Evolutionary conservation across 805 yeast genomes (phyloP).

Genomic region (Schwanniomyces occidentalis): DNA sequence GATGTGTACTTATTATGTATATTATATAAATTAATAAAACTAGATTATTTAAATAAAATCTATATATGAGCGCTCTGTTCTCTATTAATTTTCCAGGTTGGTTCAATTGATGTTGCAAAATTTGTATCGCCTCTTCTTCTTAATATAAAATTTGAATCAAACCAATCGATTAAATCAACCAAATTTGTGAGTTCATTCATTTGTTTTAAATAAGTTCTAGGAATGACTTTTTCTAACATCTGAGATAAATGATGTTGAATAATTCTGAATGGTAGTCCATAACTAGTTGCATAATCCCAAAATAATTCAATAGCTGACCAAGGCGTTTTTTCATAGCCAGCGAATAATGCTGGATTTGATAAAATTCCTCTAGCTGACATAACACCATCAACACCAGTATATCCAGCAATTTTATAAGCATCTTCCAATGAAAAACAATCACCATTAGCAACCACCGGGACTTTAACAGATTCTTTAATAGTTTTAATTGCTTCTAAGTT

Average conservation of each 20-base stretch:
- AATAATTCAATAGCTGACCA: constrained; percentile 89
- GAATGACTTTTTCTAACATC: constrained; percentile 65
- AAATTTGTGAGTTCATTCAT: constrained; percentile 63
- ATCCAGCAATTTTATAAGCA: constrained; percentile 57
- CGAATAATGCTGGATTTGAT: constrained; percentile 84
- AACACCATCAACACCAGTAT: constrained; percentile 84
- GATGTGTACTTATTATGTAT: not conserved
- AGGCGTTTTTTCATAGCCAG: constrained; percentile 72
- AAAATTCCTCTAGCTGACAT: constrained; percentile 94
- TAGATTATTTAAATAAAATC: not conserved
- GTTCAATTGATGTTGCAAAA: constrained; percentile 56
- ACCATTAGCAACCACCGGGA: constrained; percentile 97
- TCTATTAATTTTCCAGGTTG: constrained; percentile 21
- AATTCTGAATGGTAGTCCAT: constrained; percentile 82
- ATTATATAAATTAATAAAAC: not conserved
- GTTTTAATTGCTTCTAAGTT: constrained; percentile 76
- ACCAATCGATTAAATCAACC: constrained; percentile 76
- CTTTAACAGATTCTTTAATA: constrained; percentile 53
- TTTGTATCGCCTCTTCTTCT: constrained; percentile 67
- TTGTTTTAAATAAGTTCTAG: constrained; percentile 37
- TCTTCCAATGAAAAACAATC: constrained; percentile 77
- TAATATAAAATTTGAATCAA: constrained; percentile 68
- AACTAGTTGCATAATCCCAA: constrained; percentile 74
- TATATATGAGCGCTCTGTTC: constrained; percentile 10
- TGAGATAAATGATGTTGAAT: constrained; percentile 86